Conservation (phyloP, 345 rosid species). For the Kernera saxatilis region DNA sequence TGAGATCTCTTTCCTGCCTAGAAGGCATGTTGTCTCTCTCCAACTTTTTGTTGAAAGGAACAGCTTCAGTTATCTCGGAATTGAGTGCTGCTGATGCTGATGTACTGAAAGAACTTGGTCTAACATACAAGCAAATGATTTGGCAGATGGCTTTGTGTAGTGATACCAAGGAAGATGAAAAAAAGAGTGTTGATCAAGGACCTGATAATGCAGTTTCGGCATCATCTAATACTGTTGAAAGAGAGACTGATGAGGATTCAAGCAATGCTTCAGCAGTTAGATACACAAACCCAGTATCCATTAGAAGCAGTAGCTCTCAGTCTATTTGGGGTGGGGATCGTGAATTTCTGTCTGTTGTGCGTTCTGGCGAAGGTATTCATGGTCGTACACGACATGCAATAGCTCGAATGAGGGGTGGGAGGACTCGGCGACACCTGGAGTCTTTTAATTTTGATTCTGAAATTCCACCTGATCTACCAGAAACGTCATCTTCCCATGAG, state of each 20-base stretch:
- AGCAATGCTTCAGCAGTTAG: slow-evolving; percentile 53
- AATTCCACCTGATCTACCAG: slow-evolving; percentile 48
- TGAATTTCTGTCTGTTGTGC: slow-evolving; percentile 70
- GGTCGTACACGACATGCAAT: slow-evolving; percentile 81
- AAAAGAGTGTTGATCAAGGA: slow-evolving; percentile 49
- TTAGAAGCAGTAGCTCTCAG: slow-evolving; percentile 67
- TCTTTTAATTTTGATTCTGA: slow-evolving; percentile 68
- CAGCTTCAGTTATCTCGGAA: slow-evolving; percentile 66
- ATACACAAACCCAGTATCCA: slow-evolving; percentile 72
- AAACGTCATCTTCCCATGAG: slow-evolving; percentile 51
- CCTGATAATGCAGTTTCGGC: slow-evolving; percentile 50
- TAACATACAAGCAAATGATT: slow-evolving; percentile 59
- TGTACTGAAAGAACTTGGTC: slow-evolving; percentile 77
- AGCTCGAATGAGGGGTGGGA: slow-evolving; percentile 84
- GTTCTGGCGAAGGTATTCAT: slow-evolving; percentile 71
- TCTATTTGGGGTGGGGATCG: slow-evolving; percentile 77
- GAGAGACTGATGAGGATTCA: slow-evolving; percentile 84
- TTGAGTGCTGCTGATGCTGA: slow-evolving; percentile 88
- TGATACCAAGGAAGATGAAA: slow-evolving; percentile 72
- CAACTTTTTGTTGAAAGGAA: slow-evolving; percentile 78
- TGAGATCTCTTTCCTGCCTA: slow-evolving; percentile 70
- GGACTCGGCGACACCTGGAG: slow-evolving; percentile 77
- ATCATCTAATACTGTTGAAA: slow-evolving; percentile 59
- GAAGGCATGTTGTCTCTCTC: slow-evolving; percentile 75
- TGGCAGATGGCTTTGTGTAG: slow-evolving; percentile 83